phyloP scores from a whole-genome alignment of 2,329 filamentous ascomycete species.

The Fusarium udum region DNA sequence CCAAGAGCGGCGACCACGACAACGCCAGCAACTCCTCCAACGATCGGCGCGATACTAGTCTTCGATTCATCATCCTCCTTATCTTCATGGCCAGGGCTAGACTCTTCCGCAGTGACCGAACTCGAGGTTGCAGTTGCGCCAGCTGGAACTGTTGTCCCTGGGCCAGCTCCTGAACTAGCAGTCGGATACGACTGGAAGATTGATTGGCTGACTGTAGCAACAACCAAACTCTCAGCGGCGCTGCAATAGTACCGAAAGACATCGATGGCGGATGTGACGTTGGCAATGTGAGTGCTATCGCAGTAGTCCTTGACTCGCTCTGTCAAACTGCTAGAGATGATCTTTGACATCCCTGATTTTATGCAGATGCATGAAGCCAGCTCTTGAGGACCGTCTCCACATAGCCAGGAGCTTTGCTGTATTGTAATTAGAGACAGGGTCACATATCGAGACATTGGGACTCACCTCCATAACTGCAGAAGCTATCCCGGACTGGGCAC shows the following conservation, averaged over 20 bases:
- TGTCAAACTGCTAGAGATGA: constrained; percentile 55
- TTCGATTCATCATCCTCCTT: constrained; percentile 11
- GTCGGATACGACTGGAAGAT: constrained; percentile 25
- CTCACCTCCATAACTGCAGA: constrained; percentile 54
- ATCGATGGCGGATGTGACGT: constrained; percentile 56
- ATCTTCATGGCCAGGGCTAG: neutral
- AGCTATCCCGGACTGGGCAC: constrained; percentile 57
- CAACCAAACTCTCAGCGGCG: constrained; percentile 55
- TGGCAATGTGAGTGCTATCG: constrained; percentile 53
- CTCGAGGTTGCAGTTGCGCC: constrained; percentile 19
- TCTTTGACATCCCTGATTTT: constrained; percentile 57
- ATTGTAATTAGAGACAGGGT: neutral
- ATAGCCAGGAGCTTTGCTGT: constrained; percentile 50
- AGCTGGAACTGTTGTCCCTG: constrained; percentile 11
- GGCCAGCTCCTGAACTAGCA: constrained; percentile 24
- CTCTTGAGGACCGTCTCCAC: constrained; percentile 57
- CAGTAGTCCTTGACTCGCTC: constrained; percentile 57
- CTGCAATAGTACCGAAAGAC: constrained; percentile 61
- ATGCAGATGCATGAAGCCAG: constrained; percentile 64
- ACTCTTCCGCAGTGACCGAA: neutral
- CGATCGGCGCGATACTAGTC: constrained; percentile 48
- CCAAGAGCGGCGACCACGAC: constrained; percentile 42
- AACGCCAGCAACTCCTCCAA: constrained; percentile 44
- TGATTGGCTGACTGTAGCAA: constrained; percentile 55
- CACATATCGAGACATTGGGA: neutral